These are phyloP conservation scores for Candida mesenterica DNA, from an alignment of 1,139 yeast species.

Conservation along the genomic window DNA sequence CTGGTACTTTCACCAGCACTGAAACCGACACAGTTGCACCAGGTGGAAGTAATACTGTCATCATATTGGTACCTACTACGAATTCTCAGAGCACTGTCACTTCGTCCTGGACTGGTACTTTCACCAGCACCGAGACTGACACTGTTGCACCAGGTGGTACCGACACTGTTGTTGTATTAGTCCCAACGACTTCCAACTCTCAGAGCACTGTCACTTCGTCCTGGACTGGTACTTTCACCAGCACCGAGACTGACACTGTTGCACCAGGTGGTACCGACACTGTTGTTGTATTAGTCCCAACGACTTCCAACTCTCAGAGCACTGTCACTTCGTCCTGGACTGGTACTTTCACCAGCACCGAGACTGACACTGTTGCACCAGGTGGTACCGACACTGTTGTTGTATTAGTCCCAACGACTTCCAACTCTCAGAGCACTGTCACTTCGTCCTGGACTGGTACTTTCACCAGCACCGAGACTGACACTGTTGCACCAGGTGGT, in stretches of 20 bases:
- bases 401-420: neutral
- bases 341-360: neutral
- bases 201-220: conserved; percentile 8
- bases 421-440: neutral
- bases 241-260: conserved; percentile 10
- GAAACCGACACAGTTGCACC: neutral
- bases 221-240: conserved; percentile 6
- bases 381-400: neutral
- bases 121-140: neutral
- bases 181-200: conserved; percentile 9
- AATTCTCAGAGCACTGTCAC: neutral
- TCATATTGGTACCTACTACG: neutral
- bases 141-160: neutral
- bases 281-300: conserved; percentile 5
- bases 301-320: neutral
- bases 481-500: too few relatives aligned
- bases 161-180: conserved; percentile 6
- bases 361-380: neutral
- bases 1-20: neutral
- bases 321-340: conserved; percentile 1
- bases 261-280: conserved; percentile 10
- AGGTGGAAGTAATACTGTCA: neutral
- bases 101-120: neutral
- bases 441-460: too few relatives aligned
- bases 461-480: too few relatives aligned